phyloP scores from a whole-genome alignment of 2,329 filamentous ascomycete species.

The Fusarium buharicum region DNA sequence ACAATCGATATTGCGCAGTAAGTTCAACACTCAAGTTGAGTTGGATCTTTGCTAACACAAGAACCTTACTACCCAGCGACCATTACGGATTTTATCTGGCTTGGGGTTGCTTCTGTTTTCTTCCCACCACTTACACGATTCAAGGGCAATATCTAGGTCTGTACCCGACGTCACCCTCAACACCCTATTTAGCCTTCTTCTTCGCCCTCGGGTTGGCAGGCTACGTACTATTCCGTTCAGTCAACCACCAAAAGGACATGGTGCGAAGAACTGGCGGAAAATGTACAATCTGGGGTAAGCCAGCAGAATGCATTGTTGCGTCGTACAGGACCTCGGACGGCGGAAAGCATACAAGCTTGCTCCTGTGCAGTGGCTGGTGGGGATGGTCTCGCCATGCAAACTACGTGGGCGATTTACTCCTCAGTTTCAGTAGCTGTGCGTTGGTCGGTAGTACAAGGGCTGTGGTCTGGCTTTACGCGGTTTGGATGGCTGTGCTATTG shows the following conservation, averaged over 20 bases:
- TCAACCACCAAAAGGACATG: constrained; percentile 58
- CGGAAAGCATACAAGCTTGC: constrained; percentile 49
- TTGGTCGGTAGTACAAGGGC: constrained; percentile 51
- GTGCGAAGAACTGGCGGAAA: constrained; percentile 52
- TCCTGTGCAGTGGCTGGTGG: constrained; percentile 48
- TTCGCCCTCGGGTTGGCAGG: constrained; percentile 45
- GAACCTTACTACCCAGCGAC: constrained; percentile 36
- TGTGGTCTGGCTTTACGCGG: constrained; percentile 58
- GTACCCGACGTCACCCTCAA: constrained; percentile 51
- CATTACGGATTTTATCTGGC: constrained; percentile 58
- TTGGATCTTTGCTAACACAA: too few species aligned
- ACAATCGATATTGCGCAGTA: constrained; percentile 56
- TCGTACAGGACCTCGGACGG: constrained; percentile 56
- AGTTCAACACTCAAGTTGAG: too few species aligned
- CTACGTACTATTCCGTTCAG: constrained; percentile 57
- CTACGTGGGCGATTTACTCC: constrained; percentile 44
- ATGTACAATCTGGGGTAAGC: constrained; percentile 57
- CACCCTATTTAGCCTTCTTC: constrained; percentile 36
- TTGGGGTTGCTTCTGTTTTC: constrained; percentile 58
- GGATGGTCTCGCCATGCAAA: constrained; percentile 47
- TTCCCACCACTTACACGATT: constrained; percentile 59
- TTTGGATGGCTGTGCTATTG: constrained; percentile 57
- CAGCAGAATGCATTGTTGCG: constrained; percentile 52
- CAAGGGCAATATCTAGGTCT: constrained; percentile 59
- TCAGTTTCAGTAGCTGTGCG: constrained; percentile 55